Base-by-base conservation (phyloP, 1,139 yeast species). In the Yamadazyma spencermartinsiae region DNA sequence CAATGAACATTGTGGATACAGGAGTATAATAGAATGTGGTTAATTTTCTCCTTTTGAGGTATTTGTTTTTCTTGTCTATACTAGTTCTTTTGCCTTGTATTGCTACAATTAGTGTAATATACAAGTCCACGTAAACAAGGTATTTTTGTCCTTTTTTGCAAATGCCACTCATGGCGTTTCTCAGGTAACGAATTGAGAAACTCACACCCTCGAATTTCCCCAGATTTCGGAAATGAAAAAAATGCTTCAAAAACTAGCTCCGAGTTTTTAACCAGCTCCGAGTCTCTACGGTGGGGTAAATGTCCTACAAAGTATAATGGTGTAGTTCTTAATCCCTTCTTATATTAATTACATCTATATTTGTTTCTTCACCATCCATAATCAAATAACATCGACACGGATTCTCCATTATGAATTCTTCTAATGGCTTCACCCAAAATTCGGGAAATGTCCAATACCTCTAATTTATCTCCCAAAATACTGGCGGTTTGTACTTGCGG, bases 331-430 rank as follows among this genome's bases (percentile, higher is more conserved):
- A 6, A 25, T 7, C 6, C 15, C 15, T 7, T 7, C 15, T 11
- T 25, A 25, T 25, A 25, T 25, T 25, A 13, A 13, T 27, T 27
- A 11, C 7, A 7, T 7, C 15, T 27, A n/a, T 35, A 23, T 23
- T 23, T 23, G 9, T 26, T 12, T 10, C 8, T n/a, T 27, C 33
- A 80, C 84, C 86, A 82, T 2, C 88, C 90, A 53, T 87, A 90
- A 55, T 89, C 96, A 65, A 92, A 92, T 45, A 92, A 72, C 87
- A 89, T 85, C 14, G 95, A 84, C 15, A 92, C 96, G 20, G 92
- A 81, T 68, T 92, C 99, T 49, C 99, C 99, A 52, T 92, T 92
- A 62, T 92, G 96, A 34, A 92, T 90, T 60, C 99, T 74, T 61
- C 99, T 75, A 36, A 92, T 88, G 2, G 98, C 92, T 60, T 92